Conservation (phyloP, 208 protist genomes). For the Trypanosoma vivax region DNA sequence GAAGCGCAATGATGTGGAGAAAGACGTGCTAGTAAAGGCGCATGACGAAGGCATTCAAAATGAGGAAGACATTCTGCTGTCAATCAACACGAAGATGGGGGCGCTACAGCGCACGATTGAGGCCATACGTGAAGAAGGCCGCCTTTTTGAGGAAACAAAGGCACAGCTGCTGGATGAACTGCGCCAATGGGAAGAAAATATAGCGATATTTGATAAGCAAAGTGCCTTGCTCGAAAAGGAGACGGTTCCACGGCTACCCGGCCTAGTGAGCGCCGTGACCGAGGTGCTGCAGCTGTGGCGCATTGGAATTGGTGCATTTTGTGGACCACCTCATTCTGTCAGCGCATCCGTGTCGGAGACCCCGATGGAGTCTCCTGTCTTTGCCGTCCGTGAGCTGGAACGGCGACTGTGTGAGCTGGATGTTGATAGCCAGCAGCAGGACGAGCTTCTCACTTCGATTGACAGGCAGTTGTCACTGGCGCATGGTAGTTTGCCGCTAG, state of each 20-base stretch:
- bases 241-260: background rate
- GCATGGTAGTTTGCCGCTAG: constrained; percentile 15
- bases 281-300: background rate
- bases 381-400: background rate
- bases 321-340: background rate
- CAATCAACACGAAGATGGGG: too few relatives aligned
- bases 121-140: too few relatives aligned
- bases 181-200: background rate
- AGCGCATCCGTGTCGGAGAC: background rate
- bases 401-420: constrained; percentile 2
- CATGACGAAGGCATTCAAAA: constrained; percentile 16
- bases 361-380: constrained; percentile 4
- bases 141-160: constrained; percentile 8
- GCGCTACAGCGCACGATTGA: too few relatives aligned
- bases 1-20: constrained; percentile 10
- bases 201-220: background rate
- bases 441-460: constrained; percentile 21
- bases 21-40: constrained; percentile 17
- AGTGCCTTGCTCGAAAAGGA: constrained; percentile 1
- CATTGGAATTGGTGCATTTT: constrained; percentile 4
- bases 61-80: constrained; percentile 11
- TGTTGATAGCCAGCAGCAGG: constrained; percentile 7
- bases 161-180: constrained; percentile 7
- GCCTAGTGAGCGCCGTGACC: background rate
- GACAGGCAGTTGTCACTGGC: constrained; percentile 15